Evolutionary conservation across 306 rosid species (phyloP).

Genomic region (Quercus bicolor): DNA sequence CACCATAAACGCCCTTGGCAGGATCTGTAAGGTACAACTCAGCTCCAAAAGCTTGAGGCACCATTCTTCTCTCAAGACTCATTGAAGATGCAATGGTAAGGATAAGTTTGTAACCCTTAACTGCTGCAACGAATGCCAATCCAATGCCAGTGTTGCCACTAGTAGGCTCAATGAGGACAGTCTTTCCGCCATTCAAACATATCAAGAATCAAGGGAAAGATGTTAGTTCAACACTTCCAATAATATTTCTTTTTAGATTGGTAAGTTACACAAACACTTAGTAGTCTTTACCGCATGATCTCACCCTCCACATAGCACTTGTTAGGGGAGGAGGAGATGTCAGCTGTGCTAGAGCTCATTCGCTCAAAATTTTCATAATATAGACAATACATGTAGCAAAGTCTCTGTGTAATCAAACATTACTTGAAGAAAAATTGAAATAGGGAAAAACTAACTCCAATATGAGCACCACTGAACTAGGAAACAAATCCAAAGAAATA

Average conservation of each 20-base stretch:
- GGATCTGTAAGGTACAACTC: slow-evolving; percentile 67
- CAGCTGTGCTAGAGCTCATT: no score
- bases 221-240: slow-evolving; percentile 3
- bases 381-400: not conserved
- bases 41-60: slow-evolving; percentile 77
- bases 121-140: slow-evolving; percentile 70
- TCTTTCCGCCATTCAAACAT: slow-evolving; percentile 42
- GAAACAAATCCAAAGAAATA: not conserved
- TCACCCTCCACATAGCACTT: no score
- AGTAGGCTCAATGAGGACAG: slow-evolving; percentile 71
- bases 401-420: not conserved
- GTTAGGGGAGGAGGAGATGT: no score
- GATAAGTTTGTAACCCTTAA: slow-evolving; percentile 35
- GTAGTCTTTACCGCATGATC: no score
- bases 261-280: no score
- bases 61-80: slow-evolving; percentile 67
- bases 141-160: slow-evolving; percentile 92
- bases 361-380: not conserved
- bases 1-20: slow-evolving; percentile 49
- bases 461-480: not conserved
- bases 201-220: slow-evolving; percentile 13
- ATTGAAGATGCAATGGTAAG: not conserved
- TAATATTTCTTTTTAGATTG: no score
- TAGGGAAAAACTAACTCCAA: not conserved
- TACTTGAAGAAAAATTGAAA: not conserved